phyloP scores from a whole-genome alignment of 768 basidiomycete genomes.

The Boletus huronensis region DNA sequence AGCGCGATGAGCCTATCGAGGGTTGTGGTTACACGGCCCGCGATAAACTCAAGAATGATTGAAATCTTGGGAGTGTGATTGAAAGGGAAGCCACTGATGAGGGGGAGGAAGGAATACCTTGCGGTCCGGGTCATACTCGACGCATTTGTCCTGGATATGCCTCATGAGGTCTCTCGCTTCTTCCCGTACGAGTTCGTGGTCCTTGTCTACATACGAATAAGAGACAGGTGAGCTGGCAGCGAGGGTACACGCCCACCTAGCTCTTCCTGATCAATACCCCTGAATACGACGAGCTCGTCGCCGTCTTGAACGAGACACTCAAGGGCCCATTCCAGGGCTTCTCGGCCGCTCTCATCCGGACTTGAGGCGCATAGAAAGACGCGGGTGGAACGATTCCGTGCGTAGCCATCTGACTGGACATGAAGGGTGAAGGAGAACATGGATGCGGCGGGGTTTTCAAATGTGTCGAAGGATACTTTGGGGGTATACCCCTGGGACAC shows the following conservation, averaged over 20 bases:
- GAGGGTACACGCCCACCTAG: constrained; percentile 47
- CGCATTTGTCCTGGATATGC: constrained; percentile 74
- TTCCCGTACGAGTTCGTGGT: constrained; percentile 72
- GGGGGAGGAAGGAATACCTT: constrained; percentile 44
- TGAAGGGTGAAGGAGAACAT: constrained; percentile 89
- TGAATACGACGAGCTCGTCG: constrained; percentile 88
- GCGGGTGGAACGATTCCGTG: constrained; percentile 69
- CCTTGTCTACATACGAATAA: constrained; percentile 50
- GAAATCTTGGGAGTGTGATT: constrained; percentile 53
- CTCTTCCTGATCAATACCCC: constrained; percentile 87
- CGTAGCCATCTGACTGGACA: constrained; percentile 81
- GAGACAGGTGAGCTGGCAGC: background rate
- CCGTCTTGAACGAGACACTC: constrained; percentile 81
- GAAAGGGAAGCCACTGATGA: background rate
- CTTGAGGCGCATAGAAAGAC: constrained; percentile 90
- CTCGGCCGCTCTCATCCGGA: constrained; percentile 80
- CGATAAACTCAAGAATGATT: constrained; percentile 90
- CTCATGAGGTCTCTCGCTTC: constrained; percentile 84
- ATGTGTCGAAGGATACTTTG: constrained; percentile 80
- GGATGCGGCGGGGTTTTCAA: constrained; percentile 73
- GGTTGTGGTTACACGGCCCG: constrained; percentile 84
- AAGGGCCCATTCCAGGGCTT: constrained; percentile 92
- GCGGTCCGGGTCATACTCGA: constrained; percentile 72
- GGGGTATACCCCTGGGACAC: constrained; percentile 35
- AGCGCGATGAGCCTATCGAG: constrained; percentile 91